Percentiles rank a stretch among this genome's conserved stretches.
Evolutionary conservation across 371 early-diverging fungal species (phyloP).

Genomic region (Mucor ambiguus): DNA sequence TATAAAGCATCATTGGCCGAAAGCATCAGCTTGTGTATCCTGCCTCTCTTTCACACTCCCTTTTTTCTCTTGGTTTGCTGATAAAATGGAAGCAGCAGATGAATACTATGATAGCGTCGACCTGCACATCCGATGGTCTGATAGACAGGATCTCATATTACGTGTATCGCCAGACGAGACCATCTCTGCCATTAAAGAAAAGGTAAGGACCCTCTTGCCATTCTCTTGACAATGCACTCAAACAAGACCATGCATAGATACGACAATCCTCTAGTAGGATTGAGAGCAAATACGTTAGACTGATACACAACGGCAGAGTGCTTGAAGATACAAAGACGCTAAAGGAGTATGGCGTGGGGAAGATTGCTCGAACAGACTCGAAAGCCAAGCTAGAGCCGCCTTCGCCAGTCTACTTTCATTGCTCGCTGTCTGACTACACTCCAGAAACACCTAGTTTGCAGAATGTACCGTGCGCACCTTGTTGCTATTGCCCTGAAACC

Average conservation of each 20-base stretch:
- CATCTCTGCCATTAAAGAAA: slow-evolving; percentile 49
- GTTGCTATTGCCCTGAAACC: not conserved
- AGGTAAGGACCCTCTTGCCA: slow-evolving; percentile 33
- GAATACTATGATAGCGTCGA: slow-evolving; percentile 46
- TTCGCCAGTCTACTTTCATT: slow-evolving; percentile 47
- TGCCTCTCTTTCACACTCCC: not conserved
- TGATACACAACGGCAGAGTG: slow-evolving; percentile 60
- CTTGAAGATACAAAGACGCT: slow-evolving; percentile 38
- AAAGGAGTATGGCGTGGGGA: slow-evolving; percentile 41
- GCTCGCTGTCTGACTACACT: slow-evolving; percentile 48
- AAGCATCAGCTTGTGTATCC: not conserved
- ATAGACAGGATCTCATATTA: slow-evolving; percentile 43
- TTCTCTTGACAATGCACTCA: not conserved
- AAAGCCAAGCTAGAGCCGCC: slow-evolving; percentile 37
- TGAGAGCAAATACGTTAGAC: slow-evolving; percentile 50
- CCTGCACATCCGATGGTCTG: slow-evolving; percentile 48
- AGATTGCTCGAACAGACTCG: slow-evolving; percentile 23
- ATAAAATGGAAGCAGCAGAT: slow-evolving; percentile 14
- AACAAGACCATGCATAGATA: slow-evolving; percentile 14
- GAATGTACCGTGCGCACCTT: slow-evolving; percentile 17
- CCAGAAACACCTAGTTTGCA: slow-evolving; percentile 25
- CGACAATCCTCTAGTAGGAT: slow-evolving; percentile 24
- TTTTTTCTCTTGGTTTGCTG: not conserved
- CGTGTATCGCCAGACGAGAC: slow-evolving; percentile 42
- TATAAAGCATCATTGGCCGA: not conserved